Evolutionary conservation across 306 rosid species (phyloP), one percentile per base, ranked within the genome.

Genomic region (Quercus gilva): DNA sequence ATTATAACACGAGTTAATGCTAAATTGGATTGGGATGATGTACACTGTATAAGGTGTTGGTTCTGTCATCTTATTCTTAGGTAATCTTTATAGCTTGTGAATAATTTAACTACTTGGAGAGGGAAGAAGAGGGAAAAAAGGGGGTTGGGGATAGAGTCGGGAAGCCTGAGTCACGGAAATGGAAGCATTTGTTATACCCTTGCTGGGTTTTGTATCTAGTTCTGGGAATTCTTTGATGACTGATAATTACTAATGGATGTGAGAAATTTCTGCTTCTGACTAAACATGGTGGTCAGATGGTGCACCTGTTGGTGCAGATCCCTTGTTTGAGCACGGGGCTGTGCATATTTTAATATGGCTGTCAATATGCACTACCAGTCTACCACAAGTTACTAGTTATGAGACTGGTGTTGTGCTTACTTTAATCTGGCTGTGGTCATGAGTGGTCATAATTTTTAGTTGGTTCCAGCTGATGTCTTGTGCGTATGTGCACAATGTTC

Each of bases 31-130:
- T 41, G 81, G 77, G 76, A 33, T 57, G 45, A 13, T 12, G 76
- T 61, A 57, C 74, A 64, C 78, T 71, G 28, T 80, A 79, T 76
- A 79, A 82, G 71, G 61, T 35, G 57, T 45, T 78, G 23, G 55
- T 71, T 78, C 37, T 75, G 74, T 31, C 45, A 25, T 56, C 35
- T 73, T 74, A 71, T 82, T 56, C 29, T 69, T 74, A 71, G 84
- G 81, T 17, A 76, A 81, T 73, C 57, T 69, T 53, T 63, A 74
- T 80, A 80, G 80, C 74, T 72, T 86, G 87, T 79, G 81, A 87
- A 83, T 87, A 79, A 67, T 76, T 76, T 80, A 75, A 65, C 53
- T 55, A 26, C 43, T 51, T n/a, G 77, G 29, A 9, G 15, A 4
- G 29, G 15, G 64, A 21, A 2, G 3, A 12, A n/a, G 61, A 56